Conservation (phyloP, 1,284 basidiomycete species). For the Cutaneotrichosporon mucoides region DNA sequence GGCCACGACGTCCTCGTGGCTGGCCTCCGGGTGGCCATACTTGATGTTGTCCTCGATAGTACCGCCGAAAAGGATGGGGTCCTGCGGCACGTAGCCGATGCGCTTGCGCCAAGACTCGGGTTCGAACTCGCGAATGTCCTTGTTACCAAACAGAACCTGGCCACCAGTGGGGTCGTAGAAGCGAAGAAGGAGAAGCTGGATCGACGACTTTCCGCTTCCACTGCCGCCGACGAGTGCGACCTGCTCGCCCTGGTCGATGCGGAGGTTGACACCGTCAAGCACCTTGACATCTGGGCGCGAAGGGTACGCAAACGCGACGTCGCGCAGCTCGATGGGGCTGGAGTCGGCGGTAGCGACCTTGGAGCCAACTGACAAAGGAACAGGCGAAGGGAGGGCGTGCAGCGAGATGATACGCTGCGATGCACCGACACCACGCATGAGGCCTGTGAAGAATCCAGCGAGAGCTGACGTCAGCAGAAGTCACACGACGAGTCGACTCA, state of each 20-base stretch:
- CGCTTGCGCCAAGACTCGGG: conserved; percentile 77
- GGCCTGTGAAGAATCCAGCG: conserved; percentile 46
- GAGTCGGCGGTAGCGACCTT: conserved; percentile 31
- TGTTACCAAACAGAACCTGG: conserved; percentile 70
- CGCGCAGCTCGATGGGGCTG: conserved; percentile 62
- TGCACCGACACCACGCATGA: conserved; percentile 48
- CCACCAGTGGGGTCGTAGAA: conserved; percentile 84
- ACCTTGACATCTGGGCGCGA: conserved; percentile 80
- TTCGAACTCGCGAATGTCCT: conserved; percentile 67
- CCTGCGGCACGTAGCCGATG: conserved; percentile 58
- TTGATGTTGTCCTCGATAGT: conserved; percentile 74
- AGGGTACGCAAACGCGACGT: conserved; percentile 85
- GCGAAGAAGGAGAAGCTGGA: conserved; percentile 75
- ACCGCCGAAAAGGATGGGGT: conserved; percentile 76
- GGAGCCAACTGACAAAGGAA: conserved; percentile 39
- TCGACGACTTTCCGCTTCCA: conserved; percentile 52
- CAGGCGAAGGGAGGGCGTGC: conserved; percentile 39
- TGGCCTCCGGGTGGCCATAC: conserved; percentile 41
- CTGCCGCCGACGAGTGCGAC: conserved; percentile 51
- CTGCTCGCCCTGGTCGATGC: conserved; percentile 51
- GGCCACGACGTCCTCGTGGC: conserved; percentile 34
- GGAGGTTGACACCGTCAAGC: conserved; percentile 60
- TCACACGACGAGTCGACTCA: conserved; percentile 20
- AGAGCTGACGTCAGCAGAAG: conserved; percentile 30
- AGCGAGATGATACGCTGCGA: conserved; percentile 45